phyloP scores from a whole-genome alignment of 345 rosid species.

The Pugionium dolabratum region DNA sequence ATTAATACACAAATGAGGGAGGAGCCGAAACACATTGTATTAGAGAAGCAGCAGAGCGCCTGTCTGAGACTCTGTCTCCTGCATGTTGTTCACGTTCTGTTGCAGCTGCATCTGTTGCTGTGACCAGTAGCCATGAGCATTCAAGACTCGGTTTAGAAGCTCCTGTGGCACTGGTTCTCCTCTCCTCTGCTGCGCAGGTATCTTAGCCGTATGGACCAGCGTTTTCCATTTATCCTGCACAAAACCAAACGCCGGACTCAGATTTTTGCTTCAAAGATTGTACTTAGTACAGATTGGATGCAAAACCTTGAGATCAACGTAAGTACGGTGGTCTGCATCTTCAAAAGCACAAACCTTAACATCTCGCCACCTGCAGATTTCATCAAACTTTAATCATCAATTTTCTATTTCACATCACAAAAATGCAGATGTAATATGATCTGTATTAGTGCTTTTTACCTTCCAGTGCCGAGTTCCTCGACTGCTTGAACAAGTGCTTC shows the following conservation, averaged over 20 bases:
- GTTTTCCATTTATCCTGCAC: conserved; percentile 97
- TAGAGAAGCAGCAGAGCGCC: conserved; percentile 51
- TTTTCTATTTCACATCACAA: neutral
- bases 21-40: conserved; percentile 1
- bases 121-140: conserved; percentile 85
- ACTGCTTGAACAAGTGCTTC: conserved; percentile 97
- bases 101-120: conserved; percentile 47
- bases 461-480: conserved; percentile 96
- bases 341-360: conserved; percentile 83
- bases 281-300: neutral
- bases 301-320: conserved; percentile 88
- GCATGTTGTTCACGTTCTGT: conserved; percentile 10
- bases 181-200: conserved; percentile 93
- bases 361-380: conserved; percentile 82
- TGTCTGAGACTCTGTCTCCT: conserved; percentile 4
- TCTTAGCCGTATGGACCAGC: conserved; percentile 91
- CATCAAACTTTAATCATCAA: neutral
- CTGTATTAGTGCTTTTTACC: conserved; percentile 36
- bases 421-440: no score
- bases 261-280: neutral
- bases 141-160: conserved; percentile 76
- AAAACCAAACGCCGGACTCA: neutral
- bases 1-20: conserved; percentile 11
- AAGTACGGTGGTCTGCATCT: conserved; percentile 85
- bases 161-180: conserved; percentile 98